Evolutionary conservation across 352 stramenopile species (phyloP).

Genomic region (Aphanomyces astaci): DNA sequence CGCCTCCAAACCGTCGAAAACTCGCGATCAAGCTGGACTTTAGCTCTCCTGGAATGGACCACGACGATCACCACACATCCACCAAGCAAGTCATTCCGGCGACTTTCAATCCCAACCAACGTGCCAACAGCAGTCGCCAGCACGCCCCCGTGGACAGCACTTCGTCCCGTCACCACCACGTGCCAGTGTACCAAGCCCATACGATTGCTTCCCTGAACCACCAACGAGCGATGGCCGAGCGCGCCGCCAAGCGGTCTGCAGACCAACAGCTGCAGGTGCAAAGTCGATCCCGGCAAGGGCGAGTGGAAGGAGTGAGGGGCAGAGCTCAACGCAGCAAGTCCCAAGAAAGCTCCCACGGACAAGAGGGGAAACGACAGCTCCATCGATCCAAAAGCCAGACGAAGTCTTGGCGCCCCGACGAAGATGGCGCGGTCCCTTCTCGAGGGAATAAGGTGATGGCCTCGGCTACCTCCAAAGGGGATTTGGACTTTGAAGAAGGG

Average conservation of each 20-base stretch:
- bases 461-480: no score
- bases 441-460: no score
- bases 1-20: constrained; percentile 4
- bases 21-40: constrained; percentile 21
- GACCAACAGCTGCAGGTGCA: not conserved
- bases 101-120: not conserved
- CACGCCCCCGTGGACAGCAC: not conserved
- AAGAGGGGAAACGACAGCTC: not conserved
- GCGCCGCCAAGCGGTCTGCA: not conserved
- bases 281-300: not conserved
- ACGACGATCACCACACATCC: not conserved
- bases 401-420: not conserved
- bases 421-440: not conserved
- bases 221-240: not conserved
- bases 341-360: not conserved
- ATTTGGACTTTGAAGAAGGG: no score
- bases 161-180: not conserved
- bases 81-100: not conserved
- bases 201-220: constrained; percentile 3
- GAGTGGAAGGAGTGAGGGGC: not conserved
- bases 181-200: not conserved
- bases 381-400: not conserved
- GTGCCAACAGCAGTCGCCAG: not conserved
- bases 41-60: not conserved
- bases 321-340: not conserved